phyloP scores from a whole-genome alignment of 2,329 filamentous ascomycete genomes.

The Rhytidhysteron rufulum region DNA sequence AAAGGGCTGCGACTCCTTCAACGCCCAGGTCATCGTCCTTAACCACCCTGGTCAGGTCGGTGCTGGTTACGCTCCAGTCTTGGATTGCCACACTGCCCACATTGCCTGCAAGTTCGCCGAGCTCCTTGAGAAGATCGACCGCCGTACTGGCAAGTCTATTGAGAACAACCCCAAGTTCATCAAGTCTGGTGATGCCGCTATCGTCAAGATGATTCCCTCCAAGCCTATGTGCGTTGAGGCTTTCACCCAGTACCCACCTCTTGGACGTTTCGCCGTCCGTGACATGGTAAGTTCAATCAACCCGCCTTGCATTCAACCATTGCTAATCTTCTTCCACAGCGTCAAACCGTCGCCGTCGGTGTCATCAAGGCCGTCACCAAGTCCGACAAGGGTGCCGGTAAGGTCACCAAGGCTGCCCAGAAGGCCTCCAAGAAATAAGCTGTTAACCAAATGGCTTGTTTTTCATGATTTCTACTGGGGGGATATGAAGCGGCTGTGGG shows the following conservation, averaged over 20 bases:
- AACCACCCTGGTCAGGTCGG: constrained; percentile 99
- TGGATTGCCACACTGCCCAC: constrained; percentile 99
- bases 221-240: constrained; percentile 99
- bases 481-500: constrained; percentile 33
- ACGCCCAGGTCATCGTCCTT: constrained; percentile 99
- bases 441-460: constrained; percentile 22
- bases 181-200: constrained; percentile 99
- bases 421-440: constrained; percentile 42
- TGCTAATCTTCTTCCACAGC: constrained; percentile 40
- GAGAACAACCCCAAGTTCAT: constrained; percentile 97
- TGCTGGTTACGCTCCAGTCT: constrained; percentile 97
- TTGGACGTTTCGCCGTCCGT: constrained; percentile 99
- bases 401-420: constrained; percentile 49
- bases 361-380: constrained; percentile 72
- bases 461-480: constrained; percentile 22
- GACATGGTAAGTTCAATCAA: constrained; percentile 64
- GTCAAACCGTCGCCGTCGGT: constrained; percentile 77
- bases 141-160: constrained; percentile 97
- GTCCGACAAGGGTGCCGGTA: constrained; percentile 46
- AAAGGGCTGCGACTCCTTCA: constrained; percentile 85
- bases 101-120: constrained; percentile 99
- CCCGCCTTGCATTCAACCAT: constrained; percentile 1
- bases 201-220: constrained; percentile 99
- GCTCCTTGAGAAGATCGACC: constrained; percentile 99
- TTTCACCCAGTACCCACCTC: constrained; percentile 99